Conservation (phyloP, 495 filamentous ascomycete species). For the Penicillium ucsense region DNA sequence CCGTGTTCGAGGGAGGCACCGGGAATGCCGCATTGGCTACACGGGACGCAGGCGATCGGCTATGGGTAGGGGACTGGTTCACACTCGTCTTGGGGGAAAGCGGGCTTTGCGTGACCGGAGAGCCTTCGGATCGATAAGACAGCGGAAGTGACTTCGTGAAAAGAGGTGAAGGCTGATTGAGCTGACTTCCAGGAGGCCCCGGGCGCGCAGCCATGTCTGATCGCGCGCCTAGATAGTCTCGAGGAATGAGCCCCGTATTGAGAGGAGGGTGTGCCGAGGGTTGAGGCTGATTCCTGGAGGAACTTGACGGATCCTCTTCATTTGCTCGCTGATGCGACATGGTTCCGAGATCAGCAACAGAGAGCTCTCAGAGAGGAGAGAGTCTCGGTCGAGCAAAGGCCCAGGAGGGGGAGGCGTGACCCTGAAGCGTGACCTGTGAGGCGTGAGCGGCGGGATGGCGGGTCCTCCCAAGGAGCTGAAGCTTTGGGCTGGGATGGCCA, state of each 20-base stretch:
- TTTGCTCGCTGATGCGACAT: slow-evolving; percentile 35
- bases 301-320: slow-evolving; percentile 16
- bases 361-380: slow-evolving; percentile 12
- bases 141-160: slow-evolving; percentile 23
- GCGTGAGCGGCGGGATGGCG: slow-evolving; percentile 8
- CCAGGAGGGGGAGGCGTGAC: background rate
- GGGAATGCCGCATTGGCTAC: slow-evolving; percentile 28
- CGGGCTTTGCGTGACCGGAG: slow-evolving; percentile 20
- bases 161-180: slow-evolving; percentile 28
- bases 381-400: slow-evolving; percentile 6
- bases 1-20: slow-evolving; percentile 16
- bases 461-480: slow-evolving; percentile 16
- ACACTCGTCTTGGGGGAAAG: slow-evolving; percentile 21
- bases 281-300: slow-evolving; percentile 8
- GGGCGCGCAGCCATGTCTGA: slow-evolving; percentile 20
- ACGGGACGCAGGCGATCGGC: slow-evolving; percentile 13
- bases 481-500: slow-evolving; percentile 6
- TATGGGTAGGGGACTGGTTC: slow-evolving; percentile 16
- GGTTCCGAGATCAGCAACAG: slow-evolving; percentile 23
- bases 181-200: slow-evolving; percentile 18
- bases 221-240: slow-evolving; percentile 24
- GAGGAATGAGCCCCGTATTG: slow-evolving; percentile 21
- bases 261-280: slow-evolving; percentile 8
- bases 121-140: slow-evolving; percentile 15
- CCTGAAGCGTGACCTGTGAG: background rate